These are phyloP conservation scores for Aristolochia contorta DNA, from an alignment of 164 flowering plant species.

Conservation along the genomic window DNA sequence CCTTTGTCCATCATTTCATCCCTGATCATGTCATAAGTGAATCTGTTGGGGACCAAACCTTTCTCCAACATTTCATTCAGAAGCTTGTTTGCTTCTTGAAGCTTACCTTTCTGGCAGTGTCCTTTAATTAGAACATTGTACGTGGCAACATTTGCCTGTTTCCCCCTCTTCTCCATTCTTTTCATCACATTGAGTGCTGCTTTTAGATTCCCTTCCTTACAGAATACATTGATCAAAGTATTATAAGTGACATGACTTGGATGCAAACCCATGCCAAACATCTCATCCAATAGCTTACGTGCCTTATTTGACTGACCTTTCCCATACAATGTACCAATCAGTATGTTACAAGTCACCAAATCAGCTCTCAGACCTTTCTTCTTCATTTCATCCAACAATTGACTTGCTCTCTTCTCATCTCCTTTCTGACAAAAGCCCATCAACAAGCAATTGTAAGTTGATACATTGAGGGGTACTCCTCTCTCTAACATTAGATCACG, in stretches of 20 bases:
- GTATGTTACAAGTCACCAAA: conserved; percentile 18
- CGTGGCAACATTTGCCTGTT: conserved; percentile 21
- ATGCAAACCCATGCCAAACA: conserved; percentile 17
- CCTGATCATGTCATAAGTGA: conserved; percentile 22
- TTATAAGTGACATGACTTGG: conserved; percentile 26
- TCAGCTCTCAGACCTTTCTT: conserved; percentile 21
- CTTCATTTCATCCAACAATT: conserved; percentile 23
- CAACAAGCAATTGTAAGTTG: conserved; percentile 24
- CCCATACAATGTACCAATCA: conserved; percentile 23
- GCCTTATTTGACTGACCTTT: conserved; percentile 17
- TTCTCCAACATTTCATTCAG: conserved; percentile 30
- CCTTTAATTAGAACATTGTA: conserved; percentile 27
- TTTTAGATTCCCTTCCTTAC: conserved; percentile 18
- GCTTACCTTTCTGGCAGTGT: conserved; percentile 22
- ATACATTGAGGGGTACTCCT: conserved; percentile 9
- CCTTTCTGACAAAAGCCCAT: conserved; percentile 18
- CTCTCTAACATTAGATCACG: conserved; percentile 13
- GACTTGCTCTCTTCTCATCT: conserved; percentile 16
- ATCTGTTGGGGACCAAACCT: conserved; percentile 23
- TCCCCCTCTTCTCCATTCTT: conserved; percentile 25
- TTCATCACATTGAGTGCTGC: conserved; percentile 17
- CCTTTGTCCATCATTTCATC: conserved; percentile 26
- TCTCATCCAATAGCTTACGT: conserved; percentile 19
- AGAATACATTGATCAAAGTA: conserved; percentile 24
- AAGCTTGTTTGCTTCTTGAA: conserved; percentile 24